These are phyloP conservation scores for Avena eriantha DNA, from an alignment of 176 grass and related monocot species.

Conservation along the genomic window DNA sequence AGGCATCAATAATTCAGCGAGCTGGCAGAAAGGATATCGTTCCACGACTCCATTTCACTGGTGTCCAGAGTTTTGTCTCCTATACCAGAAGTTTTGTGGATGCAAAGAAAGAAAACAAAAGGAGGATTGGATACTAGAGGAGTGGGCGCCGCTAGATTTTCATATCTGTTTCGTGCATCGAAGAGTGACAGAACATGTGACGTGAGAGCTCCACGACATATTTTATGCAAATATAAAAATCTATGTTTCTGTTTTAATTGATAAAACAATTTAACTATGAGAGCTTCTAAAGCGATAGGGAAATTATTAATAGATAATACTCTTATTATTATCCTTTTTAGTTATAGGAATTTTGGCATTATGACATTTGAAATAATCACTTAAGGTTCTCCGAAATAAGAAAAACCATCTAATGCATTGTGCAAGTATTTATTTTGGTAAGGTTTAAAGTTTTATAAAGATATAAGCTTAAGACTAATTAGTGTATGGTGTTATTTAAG, in stretches of 20 bases:
- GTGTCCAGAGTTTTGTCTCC: not conserved
- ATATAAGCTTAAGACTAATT: not conserved
- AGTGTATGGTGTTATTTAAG: not conserved
- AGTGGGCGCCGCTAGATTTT: not conserved
- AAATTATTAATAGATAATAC: not conserved
- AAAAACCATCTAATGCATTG: not conserved
- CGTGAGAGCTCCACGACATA: not conserved
- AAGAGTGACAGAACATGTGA: not conserved
- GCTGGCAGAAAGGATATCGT: not conserved
- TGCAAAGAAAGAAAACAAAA: not conserved
- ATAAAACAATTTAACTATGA: not conserved
- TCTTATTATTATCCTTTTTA: not conserved
- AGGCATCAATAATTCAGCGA: not conserved
- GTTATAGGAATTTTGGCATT: not conserved
- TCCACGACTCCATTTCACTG: not conserved
- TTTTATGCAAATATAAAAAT: not conserved
- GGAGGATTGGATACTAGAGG: not conserved
- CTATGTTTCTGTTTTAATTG: not conserved
- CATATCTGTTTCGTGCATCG: not conserved
- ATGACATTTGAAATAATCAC: not conserved
- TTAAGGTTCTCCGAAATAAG: no score
- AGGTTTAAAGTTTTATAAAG: not conserved
- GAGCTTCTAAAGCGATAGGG: not conserved
- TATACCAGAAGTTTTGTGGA: not conserved
- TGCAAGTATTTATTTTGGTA: not conserved